A percentile compares a stretch with the other conserved stretches of the same genome.
phyloP scores from a whole-genome alignment of 192 early-diverging fungal genomes.

The Haplosporangium gracile region DNA sequence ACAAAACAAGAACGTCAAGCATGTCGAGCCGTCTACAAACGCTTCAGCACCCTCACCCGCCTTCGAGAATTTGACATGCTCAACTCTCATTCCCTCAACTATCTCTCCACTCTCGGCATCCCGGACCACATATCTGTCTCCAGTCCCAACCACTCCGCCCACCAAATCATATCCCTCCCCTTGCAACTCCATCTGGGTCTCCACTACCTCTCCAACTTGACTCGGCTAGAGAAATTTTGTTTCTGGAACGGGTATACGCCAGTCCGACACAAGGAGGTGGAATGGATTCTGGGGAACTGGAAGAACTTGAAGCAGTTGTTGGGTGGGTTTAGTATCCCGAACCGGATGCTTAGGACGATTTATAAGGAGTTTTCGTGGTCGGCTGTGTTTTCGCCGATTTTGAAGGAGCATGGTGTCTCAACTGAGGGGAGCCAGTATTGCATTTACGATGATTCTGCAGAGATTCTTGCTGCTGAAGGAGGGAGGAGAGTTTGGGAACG shows the following conservation, averaged over 20 bases:
- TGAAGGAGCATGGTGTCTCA: background rate
- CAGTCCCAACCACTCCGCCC: background rate
- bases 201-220: background rate
- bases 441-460: background rate
- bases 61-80: conserved; percentile 1
- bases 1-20: background rate
- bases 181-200: conserved; percentile 14
- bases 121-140: background rate
- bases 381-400: background rate
- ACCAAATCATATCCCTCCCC: background rate
- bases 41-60: background rate
- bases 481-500: background rate
- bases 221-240: background rate
- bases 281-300: conserved; percentile 21
- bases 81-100: background rate
- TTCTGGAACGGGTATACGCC: conserved; percentile 6
- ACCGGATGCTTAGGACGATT: background rate
- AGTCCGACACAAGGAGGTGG: background rate
- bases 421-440: background rate
- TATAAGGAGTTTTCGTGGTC: background rate
- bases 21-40: conserved; percentile 3
- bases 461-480: background rate
- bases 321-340: background rate
- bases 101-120: background rate
- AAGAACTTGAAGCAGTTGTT: background rate